Conservation (phyloP, 768 basidiomycete species). For the Mycena amicta region DNA sequence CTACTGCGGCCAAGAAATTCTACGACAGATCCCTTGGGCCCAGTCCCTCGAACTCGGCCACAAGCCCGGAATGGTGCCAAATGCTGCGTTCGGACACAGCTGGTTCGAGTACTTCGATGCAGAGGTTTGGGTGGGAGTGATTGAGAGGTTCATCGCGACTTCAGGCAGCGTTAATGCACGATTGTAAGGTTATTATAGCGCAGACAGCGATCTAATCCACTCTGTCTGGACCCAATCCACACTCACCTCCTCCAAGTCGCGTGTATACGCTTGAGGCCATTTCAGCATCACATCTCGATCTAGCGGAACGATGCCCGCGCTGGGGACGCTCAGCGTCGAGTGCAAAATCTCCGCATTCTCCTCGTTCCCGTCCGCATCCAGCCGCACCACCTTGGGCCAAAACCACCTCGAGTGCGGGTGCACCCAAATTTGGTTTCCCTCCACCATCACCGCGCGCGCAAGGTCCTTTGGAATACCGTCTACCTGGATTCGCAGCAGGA, state of each 20-base stretch:
- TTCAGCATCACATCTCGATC: conserved; percentile 6
- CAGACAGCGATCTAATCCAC: conserved; percentile 45
- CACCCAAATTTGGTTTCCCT: conserved; percentile 33
- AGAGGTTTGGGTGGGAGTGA: conserved; percentile 40
- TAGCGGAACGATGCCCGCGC: background rate
- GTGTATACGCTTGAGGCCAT: background rate
- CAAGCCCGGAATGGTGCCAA: conserved; percentile 37
- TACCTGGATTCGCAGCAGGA: conserved; percentile 52
- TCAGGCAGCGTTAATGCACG: background rate
- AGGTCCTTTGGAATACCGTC: conserved; percentile 44
- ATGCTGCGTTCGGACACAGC: conserved; percentile 42
- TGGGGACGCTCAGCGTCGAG: background rate
- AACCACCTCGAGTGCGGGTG: conserved; percentile 46
- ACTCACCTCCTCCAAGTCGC: conserved; percentile 11
- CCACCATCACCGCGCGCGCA: conserved; percentile 27
- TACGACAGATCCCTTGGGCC: conserved; percentile 41
- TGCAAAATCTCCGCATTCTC: conserved; percentile 14
- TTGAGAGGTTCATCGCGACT: conserved; percentile 36
- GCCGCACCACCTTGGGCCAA: conserved; percentile 47
- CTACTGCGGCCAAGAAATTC: conserved; percentile 37
- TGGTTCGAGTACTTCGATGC: conserved; percentile 52
- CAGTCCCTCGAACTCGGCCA: conserved; percentile 34
- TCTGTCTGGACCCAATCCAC: conserved; percentile 46
- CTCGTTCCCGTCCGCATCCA: conserved; percentile 12
- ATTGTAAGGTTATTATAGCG: conserved; percentile 16